Percentiles rank a stretch among this genome's conserved stretches.
phyloP scores from a whole-genome alignment of 192 early-diverging fungal species.

The Podochytrium sp. region DNA sequence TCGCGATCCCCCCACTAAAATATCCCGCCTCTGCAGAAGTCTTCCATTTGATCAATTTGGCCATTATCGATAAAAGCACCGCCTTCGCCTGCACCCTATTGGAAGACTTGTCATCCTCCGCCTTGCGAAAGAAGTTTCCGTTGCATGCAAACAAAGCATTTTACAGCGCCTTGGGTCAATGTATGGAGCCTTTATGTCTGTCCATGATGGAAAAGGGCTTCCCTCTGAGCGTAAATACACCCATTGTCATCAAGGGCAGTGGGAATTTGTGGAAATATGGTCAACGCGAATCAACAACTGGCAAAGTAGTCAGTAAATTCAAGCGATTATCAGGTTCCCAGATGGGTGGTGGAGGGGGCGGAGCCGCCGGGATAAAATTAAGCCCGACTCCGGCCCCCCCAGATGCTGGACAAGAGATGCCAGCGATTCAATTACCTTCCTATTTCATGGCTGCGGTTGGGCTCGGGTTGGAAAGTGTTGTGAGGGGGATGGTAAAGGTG shows the following conservation, averaged over 20 bases:
- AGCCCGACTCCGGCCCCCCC: neutral
- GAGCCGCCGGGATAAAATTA: too few species aligned
- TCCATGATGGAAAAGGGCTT: conserved; percentile 61
- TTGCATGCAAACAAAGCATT: conserved; percentile 51
- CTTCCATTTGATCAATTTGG: conserved; percentile 49
- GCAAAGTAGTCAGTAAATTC: conserved; percentile 29
- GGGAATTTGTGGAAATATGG: conserved; percentile 33
- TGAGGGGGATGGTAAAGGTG: conserved; percentile 58
- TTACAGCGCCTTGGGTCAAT: conserved; percentile 49
- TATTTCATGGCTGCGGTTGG: conserved; percentile 56
- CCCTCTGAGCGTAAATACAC: conserved; percentile 55
- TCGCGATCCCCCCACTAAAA: neutral
- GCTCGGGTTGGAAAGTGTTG: conserved; percentile 50
- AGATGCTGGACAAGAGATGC: neutral
- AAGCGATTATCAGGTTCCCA: conserved; percentile 8
- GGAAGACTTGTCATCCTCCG: conserved; percentile 40
- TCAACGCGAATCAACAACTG: conserved; percentile 13
- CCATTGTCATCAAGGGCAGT: conserved; percentile 36
- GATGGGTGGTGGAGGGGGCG: neutral
- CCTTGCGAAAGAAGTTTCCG: conserved; percentile 48
- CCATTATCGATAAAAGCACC: conserved; percentile 46
- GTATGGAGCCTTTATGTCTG: conserved; percentile 55
- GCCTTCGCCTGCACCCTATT: conserved; percentile 37
- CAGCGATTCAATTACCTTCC: conserved; percentile 43
- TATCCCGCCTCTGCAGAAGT: conserved; percentile 34